A percentile compares a stretch with the other conserved stretches of the same genome.
Evolutionary conservation across 495 filamentous ascomycete genomes (phyloP).

Genomic region (Amphirosellinia nigrospora): DNA sequence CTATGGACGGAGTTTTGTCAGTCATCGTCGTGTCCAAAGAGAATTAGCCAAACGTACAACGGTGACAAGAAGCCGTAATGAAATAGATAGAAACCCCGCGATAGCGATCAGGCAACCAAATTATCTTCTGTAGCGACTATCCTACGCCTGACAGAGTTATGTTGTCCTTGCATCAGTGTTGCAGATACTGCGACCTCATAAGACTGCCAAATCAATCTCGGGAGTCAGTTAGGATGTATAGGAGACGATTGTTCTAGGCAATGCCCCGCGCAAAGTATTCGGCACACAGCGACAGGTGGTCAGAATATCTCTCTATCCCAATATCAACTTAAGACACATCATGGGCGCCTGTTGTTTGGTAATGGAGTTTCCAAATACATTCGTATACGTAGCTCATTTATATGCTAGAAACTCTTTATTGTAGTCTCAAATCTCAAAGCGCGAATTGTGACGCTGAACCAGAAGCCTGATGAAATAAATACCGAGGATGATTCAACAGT

Average conservation of each 20-base stretch:
- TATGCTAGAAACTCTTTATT: not conserved
- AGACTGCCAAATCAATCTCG: not conserved
- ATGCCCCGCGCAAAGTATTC: not conserved
- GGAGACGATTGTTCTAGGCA: not conserved
- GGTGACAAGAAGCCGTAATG: not conserved
- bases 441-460: not conserved
- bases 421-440: not conserved
- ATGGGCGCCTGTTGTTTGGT: not conserved
- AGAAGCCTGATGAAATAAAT: not conserved
- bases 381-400: not conserved
- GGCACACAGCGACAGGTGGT: not conserved
- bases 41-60: not conserved
- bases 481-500: not conserved
- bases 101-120: not conserved
- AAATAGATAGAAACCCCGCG: not conserved
- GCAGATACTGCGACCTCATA: not conserved
- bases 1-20: not conserved
- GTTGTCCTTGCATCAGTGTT: not conserved
- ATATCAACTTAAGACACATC: not conserved
- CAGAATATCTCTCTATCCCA: not conserved
- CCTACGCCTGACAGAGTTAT: not conserved
- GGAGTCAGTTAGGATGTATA: too few species aligned
- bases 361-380: not conserved
- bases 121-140: not conserved
- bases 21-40: not conserved